Evolutionary conservation across 805 yeast species (phyloP).

Genomic region (Cyberlindnera maclurae): DNA sequence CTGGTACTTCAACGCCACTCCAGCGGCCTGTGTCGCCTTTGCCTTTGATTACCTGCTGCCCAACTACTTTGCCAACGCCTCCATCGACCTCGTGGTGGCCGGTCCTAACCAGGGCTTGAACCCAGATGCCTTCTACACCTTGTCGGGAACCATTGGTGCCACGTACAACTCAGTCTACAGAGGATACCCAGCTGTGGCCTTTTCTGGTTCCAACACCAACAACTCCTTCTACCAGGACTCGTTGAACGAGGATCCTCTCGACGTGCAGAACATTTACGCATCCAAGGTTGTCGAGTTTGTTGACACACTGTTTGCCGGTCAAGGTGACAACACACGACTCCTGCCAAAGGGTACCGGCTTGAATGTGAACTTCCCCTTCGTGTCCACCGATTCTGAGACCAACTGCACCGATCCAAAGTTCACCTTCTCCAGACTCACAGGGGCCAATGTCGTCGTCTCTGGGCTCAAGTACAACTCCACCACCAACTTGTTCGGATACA

Average conservation of each 20-base stretch:
- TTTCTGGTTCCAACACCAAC: slow-evolving; percentile 43
- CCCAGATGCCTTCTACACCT: slow-evolving; percentile 34
- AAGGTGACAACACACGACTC: slow-evolving; percentile 30
- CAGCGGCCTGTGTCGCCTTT: slow-evolving; percentile 44
- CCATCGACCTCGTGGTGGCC: slow-evolving; percentile 41
- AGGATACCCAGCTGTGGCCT: slow-evolving; percentile 43
- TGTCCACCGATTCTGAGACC: slow-evolving; percentile 31
- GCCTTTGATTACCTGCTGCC: slow-evolving; percentile 43
- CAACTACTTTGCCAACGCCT: slow-evolving; percentile 33
- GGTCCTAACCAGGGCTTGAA: slow-evolving; percentile 51
- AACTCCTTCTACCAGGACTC: slow-evolving; percentile 38
- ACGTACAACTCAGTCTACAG: slow-evolving; percentile 40
- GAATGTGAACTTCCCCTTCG: slow-evolving; percentile 43
- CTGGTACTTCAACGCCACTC: slow-evolving; percentile 53
- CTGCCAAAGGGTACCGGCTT: slow-evolving; percentile 40
- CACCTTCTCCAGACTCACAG: slow-evolving; percentile 40
- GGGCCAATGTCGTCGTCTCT: slow-evolving; percentile 19
- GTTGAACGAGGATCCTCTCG: slow-evolving; percentile 33
- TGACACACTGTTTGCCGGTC: slow-evolving; percentile 29
- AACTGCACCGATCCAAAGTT: slow-evolving; percentile 36
- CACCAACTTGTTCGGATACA: slow-evolving; percentile 23
- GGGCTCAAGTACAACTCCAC: slow-evolving; percentile 31
- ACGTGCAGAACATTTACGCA: slow-evolving; percentile 40
- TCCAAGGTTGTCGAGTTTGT: slow-evolving; percentile 34
- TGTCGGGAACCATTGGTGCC: slow-evolving; percentile 49